Conservation (phyloP, 495 filamentous ascomycete species). For the Platismatia glauca region DNA sequence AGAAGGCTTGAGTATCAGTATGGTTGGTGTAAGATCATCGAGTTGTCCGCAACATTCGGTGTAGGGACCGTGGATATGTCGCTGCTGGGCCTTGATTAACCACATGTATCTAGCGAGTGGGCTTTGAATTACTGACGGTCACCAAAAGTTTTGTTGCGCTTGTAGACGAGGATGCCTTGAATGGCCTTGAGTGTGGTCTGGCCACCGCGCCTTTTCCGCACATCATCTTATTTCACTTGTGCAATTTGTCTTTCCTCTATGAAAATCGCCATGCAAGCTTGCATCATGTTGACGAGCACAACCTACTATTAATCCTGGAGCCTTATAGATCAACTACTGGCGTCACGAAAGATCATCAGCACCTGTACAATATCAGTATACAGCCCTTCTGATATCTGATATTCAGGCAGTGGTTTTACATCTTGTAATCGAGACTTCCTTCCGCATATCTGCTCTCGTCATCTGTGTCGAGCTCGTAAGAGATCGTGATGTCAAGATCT, state of each 20-base stretch:
- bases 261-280: conserved; percentile 12
- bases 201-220: background rate
- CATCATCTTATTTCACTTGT: background rate
- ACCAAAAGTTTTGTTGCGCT: background rate
- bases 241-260: background rate
- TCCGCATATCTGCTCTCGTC: conserved; percentile 58
- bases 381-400: background rate
- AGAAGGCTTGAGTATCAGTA: background rate
- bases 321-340: background rate
- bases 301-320: background rate
- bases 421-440: conserved; percentile 77
- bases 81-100: conserved; percentile 6
- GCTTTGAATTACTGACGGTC: conserved; percentile 7
- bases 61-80: background rate
- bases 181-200: background rate
- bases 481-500: conserved; percentile 84
- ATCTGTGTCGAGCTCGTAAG: conserved; percentile 68
- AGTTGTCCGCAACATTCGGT: background rate
- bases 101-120: background rate
- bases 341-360: conserved; percentile 26
- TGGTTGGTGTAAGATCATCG: background rate
- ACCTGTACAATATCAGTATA: conserved; percentile 36
- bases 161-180: background rate
- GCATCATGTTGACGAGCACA: conserved; percentile 1
- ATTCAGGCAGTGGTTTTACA: conserved; percentile 45